Evolutionary conservation across 2,329 filamentous ascomycete species (phyloP).

Genomic region (Leptographium radiaticola): DNA sequence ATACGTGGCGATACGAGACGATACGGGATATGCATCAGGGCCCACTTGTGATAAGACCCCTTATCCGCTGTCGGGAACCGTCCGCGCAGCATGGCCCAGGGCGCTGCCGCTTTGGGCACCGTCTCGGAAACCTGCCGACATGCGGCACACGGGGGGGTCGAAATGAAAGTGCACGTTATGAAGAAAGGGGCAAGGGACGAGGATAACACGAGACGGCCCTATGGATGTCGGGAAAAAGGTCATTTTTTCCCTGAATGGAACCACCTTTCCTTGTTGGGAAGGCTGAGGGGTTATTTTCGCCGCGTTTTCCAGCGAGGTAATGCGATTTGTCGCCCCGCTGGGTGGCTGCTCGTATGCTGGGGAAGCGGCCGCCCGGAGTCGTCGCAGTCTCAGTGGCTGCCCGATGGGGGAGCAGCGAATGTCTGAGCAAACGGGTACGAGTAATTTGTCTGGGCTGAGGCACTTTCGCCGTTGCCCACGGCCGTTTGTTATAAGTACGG

Average conservation of each 20-base stretch:
- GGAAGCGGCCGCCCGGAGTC: neutral
- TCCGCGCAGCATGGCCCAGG: neutral
- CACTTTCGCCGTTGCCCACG: neutral
- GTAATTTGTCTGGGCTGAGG: neutral
- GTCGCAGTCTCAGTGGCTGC: neutral
- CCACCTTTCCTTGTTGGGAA: neutral
- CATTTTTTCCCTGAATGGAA: neutral
- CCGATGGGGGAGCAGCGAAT: neutral
- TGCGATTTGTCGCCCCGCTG: conserved; percentile 4
- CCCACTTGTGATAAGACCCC: neutral
- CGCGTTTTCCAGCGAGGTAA: conserved; percentile 12
- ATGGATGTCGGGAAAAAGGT: neutral
- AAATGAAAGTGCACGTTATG: neutral
- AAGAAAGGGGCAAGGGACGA: neutral
- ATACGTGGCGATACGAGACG: neutral
- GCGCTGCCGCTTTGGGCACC: too few relatives aligned
- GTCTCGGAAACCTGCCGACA: neutral
- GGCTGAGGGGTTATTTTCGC: conserved; percentile 12
- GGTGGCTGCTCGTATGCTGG: neutral
- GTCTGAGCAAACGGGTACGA: neutral
- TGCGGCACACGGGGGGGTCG: neutral
- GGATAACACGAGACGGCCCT: too few relatives aligned
- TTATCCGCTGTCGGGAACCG: neutral
- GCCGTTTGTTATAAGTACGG: too few relatives aligned
- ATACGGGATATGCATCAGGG: neutral